Evolutionary conservation across 805 yeast species (phyloP).

Genomic region (Diddensiella caesifluorescens): DNA sequence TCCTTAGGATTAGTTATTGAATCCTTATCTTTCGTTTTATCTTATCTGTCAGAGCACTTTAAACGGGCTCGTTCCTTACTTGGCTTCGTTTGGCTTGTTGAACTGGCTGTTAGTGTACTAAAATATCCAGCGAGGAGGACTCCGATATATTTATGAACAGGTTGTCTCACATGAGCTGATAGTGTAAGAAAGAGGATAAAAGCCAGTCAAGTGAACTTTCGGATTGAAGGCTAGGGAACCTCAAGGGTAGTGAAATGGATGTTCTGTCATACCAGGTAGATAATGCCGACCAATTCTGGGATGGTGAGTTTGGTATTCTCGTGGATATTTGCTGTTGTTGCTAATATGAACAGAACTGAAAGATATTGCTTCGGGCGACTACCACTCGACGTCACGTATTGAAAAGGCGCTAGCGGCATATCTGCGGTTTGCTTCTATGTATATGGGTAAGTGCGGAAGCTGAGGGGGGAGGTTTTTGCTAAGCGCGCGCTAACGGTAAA

Average conservation of each 20-base stretch:
- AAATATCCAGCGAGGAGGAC: too few relatives aligned
- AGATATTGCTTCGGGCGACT: conserved; percentile 41
- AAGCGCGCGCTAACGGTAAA: conserved; percentile 16
- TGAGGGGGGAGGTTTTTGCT: background rate
- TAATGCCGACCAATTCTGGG: conserved; percentile 30
- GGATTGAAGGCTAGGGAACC: too few relatives aligned
- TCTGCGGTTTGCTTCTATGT: conserved; percentile 25
- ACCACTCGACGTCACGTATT: conserved; percentile 37
- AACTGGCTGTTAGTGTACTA: too few relatives aligned
- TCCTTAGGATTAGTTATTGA: too few relatives aligned
- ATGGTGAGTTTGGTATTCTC: conserved; percentile 18
- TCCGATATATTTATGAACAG: too few relatives aligned
- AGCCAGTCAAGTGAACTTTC: too few relatives aligned
- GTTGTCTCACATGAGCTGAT: too few relatives aligned
- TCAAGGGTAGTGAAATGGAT: conserved; percentile 28
- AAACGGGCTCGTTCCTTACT: too few relatives aligned
- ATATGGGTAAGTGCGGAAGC: conserved; percentile 25
- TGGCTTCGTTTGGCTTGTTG: too few relatives aligned
- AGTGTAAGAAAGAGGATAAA: too few relatives aligned
- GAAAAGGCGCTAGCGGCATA: conserved; percentile 26
- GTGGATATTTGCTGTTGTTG: conserved; percentile 36
- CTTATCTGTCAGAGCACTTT: too few relatives aligned
- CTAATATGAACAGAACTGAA: conserved; percentile 42
- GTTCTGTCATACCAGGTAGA: conserved; percentile 28
- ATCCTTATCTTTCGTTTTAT: too few relatives aligned